Conservation (phyloP, 2,329 filamentous ascomycete genomes). For the Colletotrichum sp. region DNA sequence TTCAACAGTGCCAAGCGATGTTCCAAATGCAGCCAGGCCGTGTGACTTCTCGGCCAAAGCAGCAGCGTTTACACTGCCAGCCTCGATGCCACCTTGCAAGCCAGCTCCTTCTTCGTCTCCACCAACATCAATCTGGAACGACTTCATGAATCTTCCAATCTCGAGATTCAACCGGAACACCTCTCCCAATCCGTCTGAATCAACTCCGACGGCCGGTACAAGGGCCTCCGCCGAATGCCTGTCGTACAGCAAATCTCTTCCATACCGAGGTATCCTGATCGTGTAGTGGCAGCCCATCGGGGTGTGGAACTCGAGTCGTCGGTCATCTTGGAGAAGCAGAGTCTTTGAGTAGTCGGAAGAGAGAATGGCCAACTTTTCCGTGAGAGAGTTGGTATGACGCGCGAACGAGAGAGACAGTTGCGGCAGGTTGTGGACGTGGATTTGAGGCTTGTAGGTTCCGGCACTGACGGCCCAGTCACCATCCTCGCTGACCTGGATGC, state of each 20-base stretch:
- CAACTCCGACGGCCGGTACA: constrained; percentile 86
- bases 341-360: constrained; percentile 94
- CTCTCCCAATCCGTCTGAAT: constrained; percentile 84
- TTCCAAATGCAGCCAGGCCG: constrained; percentile 91
- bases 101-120: constrained; percentile 76
- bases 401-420: constrained; percentile 94
- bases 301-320: constrained; percentile 92
- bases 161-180: constrained; percentile 94
- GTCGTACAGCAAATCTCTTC: constrained; percentile 87
- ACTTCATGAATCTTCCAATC: constrained; percentile 90
- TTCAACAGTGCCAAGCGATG: constrained; percentile 92
- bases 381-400: constrained; percentile 89
- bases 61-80: constrained; percentile 85
- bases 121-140: constrained; percentile 90
- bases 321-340: constrained; percentile 89
- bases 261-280: constrained; percentile 90
- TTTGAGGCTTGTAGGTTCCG: constrained; percentile 77
- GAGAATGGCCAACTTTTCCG: constrained; percentile 88
- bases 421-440: constrained; percentile 93
- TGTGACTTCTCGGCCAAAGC: constrained; percentile 89
- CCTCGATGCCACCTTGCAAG: constrained; percentile 84
- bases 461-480: constrained; percentile 85
- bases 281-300: constrained; percentile 86
- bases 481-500: constrained; percentile 90
- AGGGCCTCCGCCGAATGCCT: constrained; percentile 82